Conservation (phyloP, 169 alveolate genomes). For the Cryptosporidium tyzzeri region DNA sequence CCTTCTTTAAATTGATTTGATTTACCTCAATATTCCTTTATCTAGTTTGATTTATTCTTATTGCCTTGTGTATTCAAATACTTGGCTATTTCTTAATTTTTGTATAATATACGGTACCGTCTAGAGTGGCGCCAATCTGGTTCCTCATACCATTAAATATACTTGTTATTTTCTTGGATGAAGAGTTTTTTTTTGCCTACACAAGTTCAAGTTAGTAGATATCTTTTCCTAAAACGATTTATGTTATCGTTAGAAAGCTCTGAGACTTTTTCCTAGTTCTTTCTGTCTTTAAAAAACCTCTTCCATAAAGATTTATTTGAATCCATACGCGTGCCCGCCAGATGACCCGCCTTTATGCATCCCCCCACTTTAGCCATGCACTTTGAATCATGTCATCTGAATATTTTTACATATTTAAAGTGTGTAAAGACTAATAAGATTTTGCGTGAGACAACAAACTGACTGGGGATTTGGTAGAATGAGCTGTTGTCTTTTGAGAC, state of each 20-base stretch:
- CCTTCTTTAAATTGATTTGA: not conserved
- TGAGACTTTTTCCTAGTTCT: not conserved
- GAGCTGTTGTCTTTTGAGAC: not conserved
- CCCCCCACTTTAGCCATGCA: constrained; percentile 50
- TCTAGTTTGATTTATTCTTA: not conserved
- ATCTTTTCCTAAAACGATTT: not conserved
- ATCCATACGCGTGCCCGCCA: constrained; percentile 13
- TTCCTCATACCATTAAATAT: not conserved
- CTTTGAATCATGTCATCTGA: constrained; percentile 26
- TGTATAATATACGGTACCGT: constrained; percentile 18
- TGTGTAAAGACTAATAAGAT: not conserved
- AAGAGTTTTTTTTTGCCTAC: not conserved
- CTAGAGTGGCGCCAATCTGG: constrained; percentile 13
- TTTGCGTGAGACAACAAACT: not conserved
- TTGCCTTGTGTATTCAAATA: not conserved
- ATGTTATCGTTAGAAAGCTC: not conserved
- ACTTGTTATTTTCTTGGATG: not conserved
- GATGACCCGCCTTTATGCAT: constrained; percentile 22
- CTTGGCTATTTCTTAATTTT: not conserved
- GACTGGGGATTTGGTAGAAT: not conserved
- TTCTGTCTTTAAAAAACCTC: not conserved
- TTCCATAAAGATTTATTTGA: not conserved
- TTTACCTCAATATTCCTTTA: not conserved
- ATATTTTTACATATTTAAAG: constrained; percentile 6
- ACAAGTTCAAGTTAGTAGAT: not conserved